Percentiles rank a stretch among this genome's conserved stretches.
phyloP scores from a whole-genome alignment of 192 early-diverging fungal species.

The Podila verticillata region DNA sequence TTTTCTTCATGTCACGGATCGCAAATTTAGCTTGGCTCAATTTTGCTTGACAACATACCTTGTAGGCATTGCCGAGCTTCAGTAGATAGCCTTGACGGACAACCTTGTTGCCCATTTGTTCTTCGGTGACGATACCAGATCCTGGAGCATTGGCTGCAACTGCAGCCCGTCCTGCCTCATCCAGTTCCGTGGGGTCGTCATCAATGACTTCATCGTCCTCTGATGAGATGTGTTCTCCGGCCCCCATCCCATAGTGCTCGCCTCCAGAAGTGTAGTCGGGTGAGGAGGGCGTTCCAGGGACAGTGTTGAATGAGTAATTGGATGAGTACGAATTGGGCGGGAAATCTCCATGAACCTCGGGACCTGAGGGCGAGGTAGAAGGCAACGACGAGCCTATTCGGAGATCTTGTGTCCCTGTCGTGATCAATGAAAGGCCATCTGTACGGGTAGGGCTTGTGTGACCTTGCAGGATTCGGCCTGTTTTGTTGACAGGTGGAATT shows the following conservation, averaged over 20 bases:
- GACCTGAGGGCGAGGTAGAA: slow-evolving; percentile 11
- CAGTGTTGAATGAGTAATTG: slow-evolving; percentile 26
- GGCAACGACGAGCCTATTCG: slow-evolving; percentile 4
- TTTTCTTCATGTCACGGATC: too few species aligned
- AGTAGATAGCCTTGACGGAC: slow-evolving; percentile 62
- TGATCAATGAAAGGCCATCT: slow-evolving; percentile 27
- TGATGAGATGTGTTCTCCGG: slow-evolving; percentile 17
- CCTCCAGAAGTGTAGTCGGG: slow-evolving; percentile 36
- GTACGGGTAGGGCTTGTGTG: neutral
- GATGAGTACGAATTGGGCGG: slow-evolving; percentile 36
- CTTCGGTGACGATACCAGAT: slow-evolving; percentile 43
- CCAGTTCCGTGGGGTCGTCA: slow-evolving; percentile 29
- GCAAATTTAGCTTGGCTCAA: too few species aligned
- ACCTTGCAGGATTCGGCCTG: slow-evolving; percentile 2
- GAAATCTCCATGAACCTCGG: neutral
- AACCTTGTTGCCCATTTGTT: slow-evolving; percentile 58
- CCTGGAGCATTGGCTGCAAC: slow-evolving; percentile 47
- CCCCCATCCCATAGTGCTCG: slow-evolving; percentile 18
- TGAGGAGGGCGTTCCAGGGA: slow-evolving; percentile 34
- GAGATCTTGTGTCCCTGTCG: slow-evolving; percentile 25
- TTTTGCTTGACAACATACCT: slow-evolving; percentile 31
- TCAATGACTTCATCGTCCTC: slow-evolving; percentile 37
- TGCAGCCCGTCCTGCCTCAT: slow-evolving; percentile 32
- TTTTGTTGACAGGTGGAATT: neutral
- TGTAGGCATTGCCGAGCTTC: slow-evolving; percentile 63